phyloP scores from a whole-genome alignment of 768 basidiomycete species.

The Rhodotorula kratochvilovae region DNA sequence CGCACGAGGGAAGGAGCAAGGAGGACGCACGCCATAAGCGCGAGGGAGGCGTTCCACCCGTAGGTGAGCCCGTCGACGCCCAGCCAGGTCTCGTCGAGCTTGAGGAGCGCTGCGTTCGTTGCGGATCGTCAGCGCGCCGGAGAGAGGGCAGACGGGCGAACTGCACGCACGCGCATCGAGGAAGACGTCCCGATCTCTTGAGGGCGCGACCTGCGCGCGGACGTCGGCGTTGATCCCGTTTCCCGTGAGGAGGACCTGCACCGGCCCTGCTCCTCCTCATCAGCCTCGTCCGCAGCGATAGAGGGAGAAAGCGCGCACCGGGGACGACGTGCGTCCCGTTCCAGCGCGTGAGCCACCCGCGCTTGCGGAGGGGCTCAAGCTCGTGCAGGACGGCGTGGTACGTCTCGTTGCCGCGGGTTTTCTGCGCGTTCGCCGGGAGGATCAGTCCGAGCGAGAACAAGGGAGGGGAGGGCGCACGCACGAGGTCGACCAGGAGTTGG shows the following conservation, averaged over 20 bases:
- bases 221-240: slow-evolving; percentile 37
- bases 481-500: slow-evolving; percentile 29
- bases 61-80: slow-evolving; percentile 4
- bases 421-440: background rate
- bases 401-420: slow-evolving; percentile 35
- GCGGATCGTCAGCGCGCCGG: too few relatives aligned
- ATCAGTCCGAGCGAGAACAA: background rate
- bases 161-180: slow-evolving; percentile 35
- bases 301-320: background rate
- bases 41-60: slow-evolving; percentile 27
- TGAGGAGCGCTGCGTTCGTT: slow-evolving; percentile 24
- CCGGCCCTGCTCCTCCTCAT: slow-evolving; percentile 10
- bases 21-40: slow-evolving; percentile 18
- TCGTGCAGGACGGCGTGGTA: slow-evolving; percentile 21
- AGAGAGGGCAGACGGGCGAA: too few relatives aligned
- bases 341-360: slow-evolving; percentile 30
- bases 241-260: slow-evolving; percentile 29
- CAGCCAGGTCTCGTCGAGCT: slow-evolving; percentile 18
- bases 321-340: slow-evolving; percentile 25
- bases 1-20: background rate
- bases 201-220: slow-evolving; percentile 10
- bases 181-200: slow-evolving; percentile 10
- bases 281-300: background rate
- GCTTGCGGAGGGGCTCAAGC: slow-evolving; percentile 8
- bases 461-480: background rate